These are phyloP conservation scores for Zelonia costaricensis DNA, from an alignment of 208 protist genomes.

Conservation along the genomic window DNA sequence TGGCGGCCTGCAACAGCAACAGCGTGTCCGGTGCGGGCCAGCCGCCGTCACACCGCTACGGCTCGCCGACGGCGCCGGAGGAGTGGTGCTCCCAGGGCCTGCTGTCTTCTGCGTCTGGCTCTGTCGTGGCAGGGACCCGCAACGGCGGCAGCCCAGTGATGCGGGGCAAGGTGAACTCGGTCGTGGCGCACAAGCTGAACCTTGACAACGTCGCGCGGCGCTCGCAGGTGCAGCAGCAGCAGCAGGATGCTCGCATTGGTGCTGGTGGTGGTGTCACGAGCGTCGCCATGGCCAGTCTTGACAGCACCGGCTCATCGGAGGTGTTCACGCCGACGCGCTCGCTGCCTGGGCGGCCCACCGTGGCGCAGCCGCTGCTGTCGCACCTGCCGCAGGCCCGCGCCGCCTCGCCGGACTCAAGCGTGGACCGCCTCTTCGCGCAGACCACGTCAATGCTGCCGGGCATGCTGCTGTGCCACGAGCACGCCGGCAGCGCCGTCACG, in stretches of 20 bases:
- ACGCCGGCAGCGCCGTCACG: neutral
- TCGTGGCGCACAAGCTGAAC: slow-evolving; percentile 29
- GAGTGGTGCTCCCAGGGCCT: neutral
- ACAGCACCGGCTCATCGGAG: slow-evolving; percentile 23
- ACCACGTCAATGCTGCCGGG: neutral
- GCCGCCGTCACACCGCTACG: slow-evolving; percentile 3
- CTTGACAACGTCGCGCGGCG: slow-evolving; percentile 13
- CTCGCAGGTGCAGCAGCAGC: slow-evolving; percentile 12
- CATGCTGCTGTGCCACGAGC: neutral
- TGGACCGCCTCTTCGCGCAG: slow-evolving; percentile 19
- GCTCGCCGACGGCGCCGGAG: slow-evolving; percentile 8
- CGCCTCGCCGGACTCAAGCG: slow-evolving; percentile 20
- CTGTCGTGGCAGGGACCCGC: neutral
- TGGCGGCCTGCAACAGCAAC: neutral
- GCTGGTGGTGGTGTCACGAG: neutral
- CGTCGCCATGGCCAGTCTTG: neutral
- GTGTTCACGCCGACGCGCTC: slow-evolving; percentile 5
- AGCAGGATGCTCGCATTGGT: no score
- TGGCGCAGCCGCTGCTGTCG: no score
- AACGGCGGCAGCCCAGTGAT: slow-evolving; percentile 14
- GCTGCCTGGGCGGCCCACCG: neutral
- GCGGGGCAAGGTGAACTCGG: slow-evolving; percentile 21
- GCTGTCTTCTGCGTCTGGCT: neutral
- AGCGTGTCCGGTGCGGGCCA: neutral
- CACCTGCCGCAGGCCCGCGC: slow-evolving; percentile 5